Percentiles rank a stretch among this genome's conserved stretches.
These are phyloP conservation scores for Trypanosoma rangeli DNA, from an alignment of 208 protist genomes.

Conservation along the genomic window DNA sequence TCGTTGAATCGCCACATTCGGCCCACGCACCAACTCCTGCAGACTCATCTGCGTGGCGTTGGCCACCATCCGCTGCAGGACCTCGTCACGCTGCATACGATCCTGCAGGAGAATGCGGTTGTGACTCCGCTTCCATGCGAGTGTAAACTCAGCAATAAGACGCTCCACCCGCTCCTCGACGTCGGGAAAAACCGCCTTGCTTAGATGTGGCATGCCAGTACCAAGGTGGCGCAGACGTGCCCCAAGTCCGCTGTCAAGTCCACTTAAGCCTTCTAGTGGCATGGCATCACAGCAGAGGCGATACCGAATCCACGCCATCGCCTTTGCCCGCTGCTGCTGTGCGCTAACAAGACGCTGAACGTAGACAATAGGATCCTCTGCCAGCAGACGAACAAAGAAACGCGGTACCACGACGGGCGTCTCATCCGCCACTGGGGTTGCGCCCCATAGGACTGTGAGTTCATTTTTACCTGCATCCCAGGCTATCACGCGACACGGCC, in stretches of 20 bases:
- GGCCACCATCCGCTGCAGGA: conserved; percentile 78
- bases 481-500: conserved; percentile 82
- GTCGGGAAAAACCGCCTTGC: conserved; percentile 64
- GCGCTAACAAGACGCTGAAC: conserved; percentile 83
- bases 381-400: conserved; percentile 85
- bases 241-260: conserved; percentile 58
- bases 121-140: conserved; percentile 90
- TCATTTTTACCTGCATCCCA: conserved; percentile 77
- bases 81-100: conserved; percentile 73
- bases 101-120: conserved; percentile 92
- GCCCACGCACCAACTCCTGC: conserved; percentile 78
- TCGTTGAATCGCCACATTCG: conserved; percentile 74
- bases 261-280: conserved; percentile 75
- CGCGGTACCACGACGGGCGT: conserved; percentile 55
- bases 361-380: conserved; percentile 90
- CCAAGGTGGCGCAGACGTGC: conserved; percentile 72
- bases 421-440: conserved; percentile 19
- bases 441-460: conserved; percentile 71
- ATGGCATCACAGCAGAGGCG: conserved; percentile 92
- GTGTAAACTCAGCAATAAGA: conserved; percentile 81
- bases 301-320: conserved; percentile 90
- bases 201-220: conserved; percentile 86
- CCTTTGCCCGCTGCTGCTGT: conserved; percentile 81
- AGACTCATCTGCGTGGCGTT: conserved; percentile 80
- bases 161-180: conserved; percentile 68